Base-by-base conservation (phyloP, 2,329 filamentous ascomycete genomes). In the Gremmenia infestans region DNA sequence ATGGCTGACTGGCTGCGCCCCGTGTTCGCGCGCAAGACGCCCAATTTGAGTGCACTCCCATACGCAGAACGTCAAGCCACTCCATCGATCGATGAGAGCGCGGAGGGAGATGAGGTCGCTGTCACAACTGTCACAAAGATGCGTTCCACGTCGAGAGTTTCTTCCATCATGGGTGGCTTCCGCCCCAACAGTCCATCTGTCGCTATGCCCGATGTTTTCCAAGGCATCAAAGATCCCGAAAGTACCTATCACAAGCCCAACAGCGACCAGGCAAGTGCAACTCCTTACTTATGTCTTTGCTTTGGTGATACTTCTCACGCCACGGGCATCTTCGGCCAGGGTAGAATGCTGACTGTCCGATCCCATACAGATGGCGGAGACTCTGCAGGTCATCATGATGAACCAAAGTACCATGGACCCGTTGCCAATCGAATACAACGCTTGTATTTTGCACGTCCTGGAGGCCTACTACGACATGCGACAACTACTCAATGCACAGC, bases 371-470 rank as follows among this genome's bases (percentile, higher is more conserved):
- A 65, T 69, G 60, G 66, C 61, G 0, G 68, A 70, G 45, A 67
- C 65, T 22, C 52, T 70, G 5, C 65, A 69, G 50, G 65, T 68
- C 1, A 59, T 67, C 2, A 68, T 70, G 67, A 70, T 71, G 68
- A 68, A 58, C 14, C 58, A 64, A 47, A 60, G 55, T n/a, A 59
- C 53, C 3, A 52, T 64, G 22, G 54, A 61, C 0, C 53, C 67
- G 1, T 45, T 71, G 3, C 68, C 68, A 2, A 55, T 64, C 2
- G 57, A 68, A 37, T 68, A 69, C 40, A 71, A 70, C 36, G 63
- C 63, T 28, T 64, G 61, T 46, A 67, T 71, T 17, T 42, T 69
- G n/a, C 64, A 70, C 46, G 58, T 70, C 22, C 48, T 71, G 3
- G 68, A 71, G 51, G 60, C 61, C 3, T 71, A 70, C 55, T 57